Base-by-base conservation (phyloP, 306 rosid genomes). In the Sophora flavescens region DNA sequence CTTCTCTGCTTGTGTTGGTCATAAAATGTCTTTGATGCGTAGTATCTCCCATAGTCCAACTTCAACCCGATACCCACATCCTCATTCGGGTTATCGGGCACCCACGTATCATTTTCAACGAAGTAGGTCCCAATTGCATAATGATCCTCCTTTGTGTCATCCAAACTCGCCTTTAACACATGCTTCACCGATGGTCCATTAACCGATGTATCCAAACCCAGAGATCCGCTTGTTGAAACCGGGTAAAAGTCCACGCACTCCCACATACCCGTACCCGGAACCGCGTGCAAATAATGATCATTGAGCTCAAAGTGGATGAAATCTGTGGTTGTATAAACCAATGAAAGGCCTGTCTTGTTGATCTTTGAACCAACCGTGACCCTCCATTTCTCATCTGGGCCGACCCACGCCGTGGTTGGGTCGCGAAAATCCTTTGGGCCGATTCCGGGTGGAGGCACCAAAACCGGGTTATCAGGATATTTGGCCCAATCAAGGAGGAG, bases 241-340 rank as follows among this genome's bases (percentile, higher is more conserved):
- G 98, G 98, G 79, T 84, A 93, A 76, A 93, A 91, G 41, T 93
- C 98, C 4, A 93, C 88, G 17, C 98, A 93, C 75, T 93, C 98
- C 98, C 98, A 93, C 97, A 93, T 93, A 8, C 98, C 98, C 76
- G 98, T 91, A 61, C 85, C 95, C 67, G 95, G 86, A 10, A 93
- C 98, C 12, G 42, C 60, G 45, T 93, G 98, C 81, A 93, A 68
- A 30, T 11, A 15, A 1, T 77, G 38, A 1, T 78, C 39, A 33
- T 15, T 64, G 0, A 84, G 87, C 58, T 88, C 80, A n/a, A 42
- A 93, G 22, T 68, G 61, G 8, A 64, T 81, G 47, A 93, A 93
- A 72, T 93, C 80, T 0, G 71, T 3, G 0, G 98, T 93, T 4
- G 42, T 79, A 57, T 89, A 93, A 6, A 93, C 87, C 3, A 93